phyloP scores from a whole-genome alignment of 1,284 basidiomycete genomes.

The Ceratobasidium sp. region DNA sequence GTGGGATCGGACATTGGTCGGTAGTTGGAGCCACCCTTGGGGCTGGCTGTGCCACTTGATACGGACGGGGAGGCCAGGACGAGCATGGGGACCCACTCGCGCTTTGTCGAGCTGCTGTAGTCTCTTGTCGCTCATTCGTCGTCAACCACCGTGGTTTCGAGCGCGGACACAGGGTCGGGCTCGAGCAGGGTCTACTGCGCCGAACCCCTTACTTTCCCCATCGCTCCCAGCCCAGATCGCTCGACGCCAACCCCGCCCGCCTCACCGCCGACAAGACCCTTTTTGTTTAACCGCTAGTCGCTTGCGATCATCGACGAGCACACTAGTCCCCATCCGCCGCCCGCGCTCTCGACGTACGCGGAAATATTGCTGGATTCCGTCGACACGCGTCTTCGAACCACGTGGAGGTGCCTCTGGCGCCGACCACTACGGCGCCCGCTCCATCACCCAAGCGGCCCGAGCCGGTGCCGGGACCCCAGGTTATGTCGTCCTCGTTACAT shows the following conservation, averaged over 20 bases:
- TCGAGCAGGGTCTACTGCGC: slow-evolving; percentile 18
- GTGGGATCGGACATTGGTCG: too few species aligned
- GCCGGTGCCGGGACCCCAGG: slow-evolving; percentile 12
- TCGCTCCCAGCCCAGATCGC: background rate
- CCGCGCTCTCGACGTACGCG: slow-evolving; percentile 30
- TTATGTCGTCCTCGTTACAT: too few species aligned
- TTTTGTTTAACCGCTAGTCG: slow-evolving; percentile 30
- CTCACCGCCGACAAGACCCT: background rate
- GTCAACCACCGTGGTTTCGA: slow-evolving; percentile 21
- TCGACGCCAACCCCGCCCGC: slow-evolving; percentile 23
- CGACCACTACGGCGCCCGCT: background rate
- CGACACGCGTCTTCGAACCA: slow-evolving; percentile 28
- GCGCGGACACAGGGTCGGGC: slow-evolving; percentile 22
- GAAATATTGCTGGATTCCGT: slow-evolving; percentile 27
- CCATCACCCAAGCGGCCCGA: slow-evolving; percentile 33
- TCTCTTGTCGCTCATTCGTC: background rate
- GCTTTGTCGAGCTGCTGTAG: slow-evolving; percentile 5
- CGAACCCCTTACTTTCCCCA: background rate
- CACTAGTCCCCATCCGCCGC: slow-evolving; percentile 18
- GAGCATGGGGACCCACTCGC: too few species aligned
- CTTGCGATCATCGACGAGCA: slow-evolving; percentile 38
- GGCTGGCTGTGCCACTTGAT: too few species aligned
- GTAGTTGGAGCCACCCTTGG: too few species aligned
- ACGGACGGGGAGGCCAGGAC: too few species aligned
- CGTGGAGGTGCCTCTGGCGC: slow-evolving; percentile 9